phyloP scores from a whole-genome alignment of 176 grass and related monocot genomes.

The Calamus simplicifolius region DNA sequence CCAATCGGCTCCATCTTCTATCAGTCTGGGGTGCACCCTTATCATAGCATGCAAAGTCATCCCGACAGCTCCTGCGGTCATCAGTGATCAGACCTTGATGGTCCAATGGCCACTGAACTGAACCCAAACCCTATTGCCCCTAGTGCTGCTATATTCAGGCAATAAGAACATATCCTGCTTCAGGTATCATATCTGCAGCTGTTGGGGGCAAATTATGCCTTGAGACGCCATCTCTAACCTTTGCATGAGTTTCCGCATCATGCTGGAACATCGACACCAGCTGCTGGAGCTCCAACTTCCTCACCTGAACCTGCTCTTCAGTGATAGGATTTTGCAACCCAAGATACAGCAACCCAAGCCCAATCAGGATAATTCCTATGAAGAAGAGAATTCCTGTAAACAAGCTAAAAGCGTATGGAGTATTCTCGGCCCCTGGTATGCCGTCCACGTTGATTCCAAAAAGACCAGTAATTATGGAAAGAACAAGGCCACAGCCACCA shows the following conservation, averaged over 20 bases:
- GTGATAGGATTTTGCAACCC: slow-evolving; percentile 43
- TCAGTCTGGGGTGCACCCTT: too few species aligned
- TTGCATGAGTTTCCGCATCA: slow-evolving; percentile 47
- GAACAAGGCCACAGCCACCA: slow-evolving; percentile 37
- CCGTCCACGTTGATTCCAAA: slow-evolving; percentile 62
- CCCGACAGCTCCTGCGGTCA: too few species aligned
- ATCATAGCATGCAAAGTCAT: too few species aligned
- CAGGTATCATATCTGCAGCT: slow-evolving; percentile 37
- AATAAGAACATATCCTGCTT: slow-evolving; percentile 20
- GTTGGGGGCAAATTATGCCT: slow-evolving; percentile 38
- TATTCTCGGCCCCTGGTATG: slow-evolving; percentile 37
- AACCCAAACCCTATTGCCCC: too few species aligned
- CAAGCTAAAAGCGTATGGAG: slow-evolving; percentile 37
- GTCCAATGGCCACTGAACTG: too few species aligned
- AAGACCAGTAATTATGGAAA: slow-evolving; percentile 43
- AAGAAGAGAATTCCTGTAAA: slow-evolving; percentile 33
- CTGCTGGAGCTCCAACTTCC: slow-evolving; percentile 51
- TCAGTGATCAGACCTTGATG: too few species aligned
- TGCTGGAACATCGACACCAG: slow-evolving; percentile 50
- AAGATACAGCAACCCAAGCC: slow-evolving; percentile 26
- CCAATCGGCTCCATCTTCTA: too few species aligned
- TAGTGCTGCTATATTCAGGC: background rate
- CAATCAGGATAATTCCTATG: slow-evolving; percentile 27
- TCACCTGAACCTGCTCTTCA: slow-evolving; percentile 36
- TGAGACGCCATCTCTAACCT: slow-evolving; percentile 47